Conservation (phyloP, 2,329 filamentous ascomycete species). For the Colletotrichum tanaceti region DNA sequence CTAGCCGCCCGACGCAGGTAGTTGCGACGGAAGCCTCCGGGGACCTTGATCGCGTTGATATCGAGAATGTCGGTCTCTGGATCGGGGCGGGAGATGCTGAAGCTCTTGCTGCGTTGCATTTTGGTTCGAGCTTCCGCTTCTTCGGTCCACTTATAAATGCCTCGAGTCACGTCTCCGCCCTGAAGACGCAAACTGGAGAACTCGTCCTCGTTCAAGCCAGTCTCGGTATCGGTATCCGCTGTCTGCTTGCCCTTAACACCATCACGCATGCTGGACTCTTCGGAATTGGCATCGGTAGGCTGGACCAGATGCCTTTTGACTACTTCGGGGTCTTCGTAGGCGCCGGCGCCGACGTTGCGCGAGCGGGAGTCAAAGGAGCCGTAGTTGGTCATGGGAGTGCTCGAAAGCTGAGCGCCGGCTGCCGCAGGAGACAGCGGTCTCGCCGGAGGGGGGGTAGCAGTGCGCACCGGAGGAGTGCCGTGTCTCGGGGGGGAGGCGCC, state of each 20-base stretch:
- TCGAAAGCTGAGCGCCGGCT: constrained; percentile 57
- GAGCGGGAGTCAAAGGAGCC: constrained; percentile 84
- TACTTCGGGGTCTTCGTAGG: constrained; percentile 90
- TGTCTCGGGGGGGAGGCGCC: constrained; percentile 77
- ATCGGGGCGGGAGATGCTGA: constrained; percentile 79
- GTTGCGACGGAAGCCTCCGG: constrained; percentile 92
- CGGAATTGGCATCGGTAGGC: constrained; percentile 64
- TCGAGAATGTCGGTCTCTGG: constrained; percentile 85
- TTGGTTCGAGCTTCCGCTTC: constrained; percentile 79
- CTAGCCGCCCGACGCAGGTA: constrained; percentile 82
- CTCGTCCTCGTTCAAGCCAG: constrained; percentile 74
- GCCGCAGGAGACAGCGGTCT: constrained; percentile 56
- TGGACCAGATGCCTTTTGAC: constrained; percentile 89
- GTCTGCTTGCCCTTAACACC: constrained; percentile 66
- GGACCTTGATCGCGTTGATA: constrained; percentile 90
- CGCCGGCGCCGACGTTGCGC: constrained; percentile 64
- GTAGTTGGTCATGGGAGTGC: constrained; percentile 75
- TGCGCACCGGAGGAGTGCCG: constrained; percentile 71
- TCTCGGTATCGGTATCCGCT: constrained; percentile 51
- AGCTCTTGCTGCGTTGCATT: constrained; percentile 86
- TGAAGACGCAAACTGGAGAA: constrained; percentile 95
- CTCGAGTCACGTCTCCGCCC: constrained; percentile 92
- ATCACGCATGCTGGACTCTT: constrained; percentile 59
- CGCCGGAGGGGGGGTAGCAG: constrained; percentile 63
- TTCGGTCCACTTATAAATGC: constrained; percentile 97